Conservation (phyloP, 2,329 filamentous ascomycete genomes). For the Scedosporium boydii region DNA sequence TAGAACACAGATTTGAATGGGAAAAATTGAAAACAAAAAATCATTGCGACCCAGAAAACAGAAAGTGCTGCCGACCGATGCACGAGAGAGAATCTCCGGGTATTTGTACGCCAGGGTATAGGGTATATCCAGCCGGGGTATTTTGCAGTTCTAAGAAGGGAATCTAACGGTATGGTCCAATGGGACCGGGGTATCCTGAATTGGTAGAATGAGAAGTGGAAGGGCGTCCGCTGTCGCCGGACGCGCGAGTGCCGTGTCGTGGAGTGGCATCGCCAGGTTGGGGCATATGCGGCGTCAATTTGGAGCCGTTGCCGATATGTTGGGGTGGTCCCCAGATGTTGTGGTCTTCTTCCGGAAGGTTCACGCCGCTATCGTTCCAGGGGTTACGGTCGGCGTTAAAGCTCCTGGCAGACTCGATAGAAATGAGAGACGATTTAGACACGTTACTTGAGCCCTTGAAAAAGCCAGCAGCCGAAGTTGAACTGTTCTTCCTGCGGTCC, state of each 20-base stretch:
- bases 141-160: conserved; percentile 33
- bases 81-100: conserved; percentile 32
- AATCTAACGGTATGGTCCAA: conserved; percentile 81
- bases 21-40: conserved; percentile 4
- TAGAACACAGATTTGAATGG: conserved; percentile 7
- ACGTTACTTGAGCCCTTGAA: conserved; percentile 89
- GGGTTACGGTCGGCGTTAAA: conserved; percentile 86
- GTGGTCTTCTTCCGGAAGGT: conserved; percentile 77
- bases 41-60: conserved; percentile 9
- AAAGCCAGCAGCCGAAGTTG: conserved; percentile 70
- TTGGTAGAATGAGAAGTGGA: conserved; percentile 90
- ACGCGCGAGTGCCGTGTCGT: conserved; percentile 73
- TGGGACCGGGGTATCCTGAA: conserved; percentile 92
- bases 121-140: conserved; percentile 58
- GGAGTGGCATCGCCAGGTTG: conserved; percentile 75
- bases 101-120: conserved; percentile 57
- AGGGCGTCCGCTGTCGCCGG: conserved; percentile 83
- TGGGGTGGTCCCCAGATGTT: conserved; percentile 40
- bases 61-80: conserved; percentile 34
- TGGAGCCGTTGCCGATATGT: conserved; percentile 26
- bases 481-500: conserved; percentile 88
- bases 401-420: conserved; percentile 90
- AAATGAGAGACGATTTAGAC: conserved; percentile 91
- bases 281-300: conserved; percentile 50
- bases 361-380: conserved; percentile 97